Percentiles rank a stretch among this genome's conserved stretches.
Conservation (phyloP, 768 basidiomycete species). For the Baorangia bicolor region DNA sequence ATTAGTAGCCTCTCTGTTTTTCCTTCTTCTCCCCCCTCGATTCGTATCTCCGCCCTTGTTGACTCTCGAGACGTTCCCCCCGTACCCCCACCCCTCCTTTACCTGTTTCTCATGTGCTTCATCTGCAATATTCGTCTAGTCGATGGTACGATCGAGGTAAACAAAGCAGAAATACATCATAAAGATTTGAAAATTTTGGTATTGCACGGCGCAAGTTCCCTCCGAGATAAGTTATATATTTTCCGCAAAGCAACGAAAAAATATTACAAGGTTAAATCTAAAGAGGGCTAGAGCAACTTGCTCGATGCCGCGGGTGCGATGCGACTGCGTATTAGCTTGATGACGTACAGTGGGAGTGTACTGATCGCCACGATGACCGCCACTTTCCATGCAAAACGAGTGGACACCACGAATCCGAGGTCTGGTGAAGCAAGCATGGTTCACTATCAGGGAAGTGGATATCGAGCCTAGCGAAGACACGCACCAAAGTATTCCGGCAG, state of each 20-base stretch:
- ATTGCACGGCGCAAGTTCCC: not conserved
- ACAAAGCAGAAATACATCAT: slow-evolving; percentile 37
- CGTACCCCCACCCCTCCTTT: not conserved
- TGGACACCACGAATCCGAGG: slow-evolving; percentile 86
- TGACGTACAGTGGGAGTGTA: slow-evolving; percentile 85
- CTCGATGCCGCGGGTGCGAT: slow-evolving; percentile 92
- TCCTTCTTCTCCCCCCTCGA: not conserved
- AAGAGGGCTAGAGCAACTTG: slow-evolving; percentile 64
- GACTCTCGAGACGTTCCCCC: slow-evolving; percentile 18
- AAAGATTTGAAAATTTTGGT: slow-evolving; percentile 35
- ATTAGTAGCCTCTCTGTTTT: slow-evolving; percentile 10
- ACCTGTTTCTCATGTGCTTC: slow-evolving; percentile 19
- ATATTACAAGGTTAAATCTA: not conserved
- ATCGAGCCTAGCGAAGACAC: slow-evolving; percentile 19
- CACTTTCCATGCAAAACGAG: slow-evolving; percentile 91
- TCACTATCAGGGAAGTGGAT: not conserved
- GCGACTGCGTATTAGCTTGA: slow-evolving; percentile 83
- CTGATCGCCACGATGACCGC: slow-evolving; percentile 94
- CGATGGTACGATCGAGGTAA: slow-evolving; percentile 22
- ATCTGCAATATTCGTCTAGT: slow-evolving; percentile 24
- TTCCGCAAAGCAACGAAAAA: not conserved
- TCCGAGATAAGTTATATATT: not conserved
- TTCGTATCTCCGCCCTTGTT: not conserved
- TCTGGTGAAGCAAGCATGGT: slow-evolving; percentile 47
- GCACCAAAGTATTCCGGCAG: slow-evolving; percentile 96